Evolutionary conservation across 164 flowering plant species (phyloP), one percentile per base, ranked within the genome.

Genomic region (Macadamia tetraphylla): DNA sequence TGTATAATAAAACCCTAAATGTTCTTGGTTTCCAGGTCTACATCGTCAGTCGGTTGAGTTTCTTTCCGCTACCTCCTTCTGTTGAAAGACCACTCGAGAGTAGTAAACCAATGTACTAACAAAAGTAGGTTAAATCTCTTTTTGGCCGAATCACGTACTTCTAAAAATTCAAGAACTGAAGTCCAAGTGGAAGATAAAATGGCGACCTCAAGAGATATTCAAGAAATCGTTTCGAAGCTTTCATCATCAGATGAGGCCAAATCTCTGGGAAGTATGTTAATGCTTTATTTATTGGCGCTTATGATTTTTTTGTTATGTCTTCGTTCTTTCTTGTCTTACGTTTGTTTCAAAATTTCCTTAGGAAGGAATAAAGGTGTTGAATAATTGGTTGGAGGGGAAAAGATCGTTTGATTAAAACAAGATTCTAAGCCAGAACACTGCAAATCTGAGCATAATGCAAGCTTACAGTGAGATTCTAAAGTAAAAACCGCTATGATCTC

Each of bases 311-410:
- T 23, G 23, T 23, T 23, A 66, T 43, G 60, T 49, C 1, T 51
- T 69, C 18, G 30, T 66, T 63, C 1, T 40, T 42, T 52, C 12
- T 53, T 23, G 23, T 18, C 2, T 23, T 58, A 58, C 23, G 23
- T 65, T 0, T 46, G 43, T 59, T 49, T 55, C 29, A 13, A 58
- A 9, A 43, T 64, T 48, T 75, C 10, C 73, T 23, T 0, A 95
- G 99, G 98, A 92, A 58, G 98, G 99, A 60, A 76, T 92, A 29
- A 90, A 90, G 71, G 72, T 95, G 76, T 82, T 95, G 84, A 86
- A 78, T 72, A 83, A 81, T 32, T 92, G 96, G 97, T 75, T 92
- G 66, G 90, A 87, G 72, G 96, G 94, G 53, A 91, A 88, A 67
- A 82, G 87, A 60, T 86, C 88, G 6, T 15, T 75, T 12, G 69